phyloP scores from a whole-genome alignment of 1,284 basidiomycete species.

The Ceratobasidium sp. region DNA sequence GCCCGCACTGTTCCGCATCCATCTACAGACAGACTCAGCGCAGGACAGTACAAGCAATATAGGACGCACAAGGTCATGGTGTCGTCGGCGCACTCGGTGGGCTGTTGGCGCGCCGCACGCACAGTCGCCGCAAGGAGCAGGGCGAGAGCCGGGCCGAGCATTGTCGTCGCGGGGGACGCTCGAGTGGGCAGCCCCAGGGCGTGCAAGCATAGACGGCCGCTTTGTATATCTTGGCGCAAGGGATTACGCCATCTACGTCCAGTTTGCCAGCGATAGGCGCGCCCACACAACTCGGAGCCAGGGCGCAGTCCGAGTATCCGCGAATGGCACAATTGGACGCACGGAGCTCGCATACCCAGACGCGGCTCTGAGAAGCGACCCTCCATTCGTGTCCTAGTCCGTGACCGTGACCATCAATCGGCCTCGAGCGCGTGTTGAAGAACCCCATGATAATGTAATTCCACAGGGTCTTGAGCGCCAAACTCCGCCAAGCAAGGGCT shows the following conservation, averaged over 20 bases:
- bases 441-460: no score
- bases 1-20: constrained; percentile 38
- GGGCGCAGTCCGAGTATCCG: constrained; percentile 5
- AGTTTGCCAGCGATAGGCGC: no score
- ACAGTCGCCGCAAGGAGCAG: neutral
- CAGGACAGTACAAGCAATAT: neutral
- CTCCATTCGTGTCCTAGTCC: neutral
- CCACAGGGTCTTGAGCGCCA: no score
- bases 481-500: no score
- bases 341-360: no score
- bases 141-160: neutral
- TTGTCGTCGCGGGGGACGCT: neutral
- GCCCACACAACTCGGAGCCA: neutral
- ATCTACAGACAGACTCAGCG: constrained; percentile 14
- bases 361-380: neutral
- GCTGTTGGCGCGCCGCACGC: neutral
- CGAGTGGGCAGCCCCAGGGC: neutral
- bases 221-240: constrained; percentile 11
- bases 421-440: no score
- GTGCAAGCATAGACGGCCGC: neutral
- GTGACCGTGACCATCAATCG: no score
- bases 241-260: no score
- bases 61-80: constrained; percentile 37
- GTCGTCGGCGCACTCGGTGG: constrained; percentile 40
- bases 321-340: neutral